Base-by-base conservation (phyloP, 441 rosid species). In the Biscutella laevigata region DNA sequence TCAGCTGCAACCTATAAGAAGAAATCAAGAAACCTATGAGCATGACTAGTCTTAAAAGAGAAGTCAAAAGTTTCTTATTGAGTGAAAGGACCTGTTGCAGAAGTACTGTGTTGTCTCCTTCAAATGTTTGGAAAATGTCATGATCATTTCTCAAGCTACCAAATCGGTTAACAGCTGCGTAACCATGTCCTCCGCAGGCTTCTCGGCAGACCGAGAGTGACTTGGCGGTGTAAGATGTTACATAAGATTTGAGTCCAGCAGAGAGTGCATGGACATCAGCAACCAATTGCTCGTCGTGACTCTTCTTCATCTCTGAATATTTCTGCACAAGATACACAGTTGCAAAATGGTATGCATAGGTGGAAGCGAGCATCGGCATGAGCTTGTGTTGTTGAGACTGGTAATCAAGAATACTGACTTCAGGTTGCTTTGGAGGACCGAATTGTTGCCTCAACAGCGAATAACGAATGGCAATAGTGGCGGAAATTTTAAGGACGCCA, bases 361-460 rank as follows among this genome's bases (percentile, higher is more conserved):
- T 77, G 12, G 98, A 84, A 32, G 97, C 99, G 25, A 92, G 64
- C 95, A 92, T 92, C 33, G 99, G 99, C 97, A 92, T 92, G 44
- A 92, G 95, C 77, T 81, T 92, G 83, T 86, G 99, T 69, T 92
- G 97, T 6, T 92, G 99, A 64, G 99, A 92, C 75, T 92, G 99
- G 61, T 88, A 92, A 74, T 88, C 99, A 40, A 92, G 86, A 72
- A 92, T 92, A 43, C 90, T 88, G 56, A 92, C 86, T 76, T 92
- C 99, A 41, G 97, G 95, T 75, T 88, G 78, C 72, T 74, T 88
- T 53, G 92, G 85, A 59, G 99, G 97, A 53, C 99, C 99, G 48
- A 92, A 92, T 51, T 92, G 97, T 62, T 88, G 97, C 46, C 97
- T 88, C 43, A 92, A 57, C 15, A 92, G 71, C 7, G 99, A 86